A percentile compares a stretch with the other conserved stretches of the same genome.
Evolutionary conservation across 257 asterid genomes (phyloP).

Genomic region (Mitragyna speciosa): DNA sequence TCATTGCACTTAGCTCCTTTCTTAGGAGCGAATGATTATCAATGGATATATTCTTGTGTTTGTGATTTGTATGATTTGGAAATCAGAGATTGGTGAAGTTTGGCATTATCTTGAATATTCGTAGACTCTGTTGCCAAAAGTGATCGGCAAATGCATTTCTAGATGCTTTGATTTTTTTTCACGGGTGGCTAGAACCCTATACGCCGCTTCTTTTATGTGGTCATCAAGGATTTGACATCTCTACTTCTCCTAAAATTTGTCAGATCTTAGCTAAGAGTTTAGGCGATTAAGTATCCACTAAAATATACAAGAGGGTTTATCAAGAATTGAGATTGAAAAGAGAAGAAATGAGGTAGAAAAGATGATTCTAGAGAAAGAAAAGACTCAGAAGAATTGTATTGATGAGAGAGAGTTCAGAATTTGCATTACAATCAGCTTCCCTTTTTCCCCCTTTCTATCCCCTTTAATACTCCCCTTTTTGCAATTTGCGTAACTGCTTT

Average conservation of each 20-base stretch:
- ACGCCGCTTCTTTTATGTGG: slow-evolving; percentile 6
- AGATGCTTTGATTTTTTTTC: background rate
- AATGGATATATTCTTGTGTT: background rate
- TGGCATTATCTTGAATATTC: background rate
- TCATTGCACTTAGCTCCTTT: background rate
- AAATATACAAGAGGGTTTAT: too few relatives aligned
- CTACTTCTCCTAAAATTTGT: background rate
- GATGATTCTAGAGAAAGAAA: too few relatives aligned
- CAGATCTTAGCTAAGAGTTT: too few relatives aligned
- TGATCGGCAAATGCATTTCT: background rate
- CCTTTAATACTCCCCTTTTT: too few relatives aligned
- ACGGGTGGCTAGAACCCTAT: background rate
- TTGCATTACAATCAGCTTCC: too few relatives aligned
- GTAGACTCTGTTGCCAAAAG: background rate
- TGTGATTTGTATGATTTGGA: background rate
- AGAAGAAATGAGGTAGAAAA: too few relatives aligned
- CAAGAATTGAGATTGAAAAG: too few relatives aligned
- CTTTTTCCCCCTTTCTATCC: too few relatives aligned
- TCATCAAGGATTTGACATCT: background rate
- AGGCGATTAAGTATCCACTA: too few relatives aligned
- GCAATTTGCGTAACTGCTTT: too few relatives aligned
- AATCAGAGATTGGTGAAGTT: background rate
- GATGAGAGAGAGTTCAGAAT: too few relatives aligned
- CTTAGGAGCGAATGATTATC: background rate
- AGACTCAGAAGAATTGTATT: too few relatives aligned